Base-by-base conservation (phyloP, 768 basidiomycete species). In the Pisolithus orientalis region DNA sequence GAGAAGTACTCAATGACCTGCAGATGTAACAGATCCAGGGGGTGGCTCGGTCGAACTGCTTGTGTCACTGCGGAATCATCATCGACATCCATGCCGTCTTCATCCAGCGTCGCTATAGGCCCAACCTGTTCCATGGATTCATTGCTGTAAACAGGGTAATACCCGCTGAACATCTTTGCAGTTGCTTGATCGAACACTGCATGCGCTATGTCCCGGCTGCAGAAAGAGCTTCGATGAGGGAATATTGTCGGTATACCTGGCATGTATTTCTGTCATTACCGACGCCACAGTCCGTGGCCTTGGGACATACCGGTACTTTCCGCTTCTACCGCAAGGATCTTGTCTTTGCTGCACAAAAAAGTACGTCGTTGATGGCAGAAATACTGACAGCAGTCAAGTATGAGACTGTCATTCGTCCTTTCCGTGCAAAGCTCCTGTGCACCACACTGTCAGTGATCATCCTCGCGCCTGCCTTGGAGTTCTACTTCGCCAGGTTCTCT, bases 381-480 rank as follows among this genome's bases (percentile, higher is more conserved):
- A 64, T 82, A 85, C 57, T 75, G 69, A 60, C 83, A 86, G 59
- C 89, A 92, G 63, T 91, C 90, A 49, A 86, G 67, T 59, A 93
- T 89, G 38, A 85, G 67, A 48, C 74, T 73, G 59, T 93, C 90
- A 59, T 89, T 90, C 53, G 59, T 65, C 61, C 75, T 73, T 55
- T 75, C 75, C 47, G 54, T 57, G 27, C 61, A 59, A 17, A 63
- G 44, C 25, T 60, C 60, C 60, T 62, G 59, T 42, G 47, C 54
- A 55, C 5, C 17, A 17, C 32, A 5, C 37, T 9, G 14, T 52
- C 24, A 45, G 13, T 45, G 4, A 52, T 45, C n/a, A 39, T 32
- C 27, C 16, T 16, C 24, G 38, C 31, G 47, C n/a, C 8, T 25
- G 14, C 44, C 10, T 45, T 32, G 37, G 3, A 8, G 21, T 57